Evolutionary conservation across 2,329 filamentous ascomycete species (phyloP), one percentile per base, ranked within the genome.

Genomic region (Aspergillus pseudoterreus): DNA sequence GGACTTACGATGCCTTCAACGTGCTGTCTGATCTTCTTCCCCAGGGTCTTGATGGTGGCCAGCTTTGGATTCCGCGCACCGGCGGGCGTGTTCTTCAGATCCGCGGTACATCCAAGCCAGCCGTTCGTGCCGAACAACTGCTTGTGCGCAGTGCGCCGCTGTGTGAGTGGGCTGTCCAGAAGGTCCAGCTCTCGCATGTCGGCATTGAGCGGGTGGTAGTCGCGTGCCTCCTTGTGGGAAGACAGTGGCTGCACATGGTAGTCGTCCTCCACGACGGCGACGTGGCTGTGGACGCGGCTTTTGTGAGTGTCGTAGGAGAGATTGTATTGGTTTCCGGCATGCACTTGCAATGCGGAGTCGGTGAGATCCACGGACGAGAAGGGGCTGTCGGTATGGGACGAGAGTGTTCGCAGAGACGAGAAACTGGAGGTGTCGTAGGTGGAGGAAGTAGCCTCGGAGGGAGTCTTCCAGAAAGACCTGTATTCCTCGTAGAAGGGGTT

Each of bases 111-210:
- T 6, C 68, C 70, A 24, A 76, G 64, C 65, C 68, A 73, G 33
- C 72, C 72, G 15, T 71, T 66, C 32, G 66, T 62, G 5, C 73
- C 73, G 50, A 75, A 74, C n/a, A 76, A 57, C 43, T 69, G 70
- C 57, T 75, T 76, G 53, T 70, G 67, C 12, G 70, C 50, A 11
- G 46, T 41, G 14, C 43, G 48, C 6, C 35, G 24, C 17, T 35
- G 47, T 9, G 42, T 33, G 4, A 54, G 27, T 10, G 54, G 17
- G 33, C 33, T n/a, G n/a, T 52, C 46, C 9, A 51, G 21, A 14
- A 50, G 43, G 21, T 56, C 39, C 22, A 47, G 46, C 5, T 43
- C 30, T 10, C 47, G 22, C 9, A 39, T n/a, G 9, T 52, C 45
- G 17, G 6, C 17, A 42, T 15, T 42, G 6, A 14, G n/a, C 10